phyloP scores from a whole-genome alignment of 371 early-diverging fungal species.

The Syncephalastrum monosporum region DNA sequence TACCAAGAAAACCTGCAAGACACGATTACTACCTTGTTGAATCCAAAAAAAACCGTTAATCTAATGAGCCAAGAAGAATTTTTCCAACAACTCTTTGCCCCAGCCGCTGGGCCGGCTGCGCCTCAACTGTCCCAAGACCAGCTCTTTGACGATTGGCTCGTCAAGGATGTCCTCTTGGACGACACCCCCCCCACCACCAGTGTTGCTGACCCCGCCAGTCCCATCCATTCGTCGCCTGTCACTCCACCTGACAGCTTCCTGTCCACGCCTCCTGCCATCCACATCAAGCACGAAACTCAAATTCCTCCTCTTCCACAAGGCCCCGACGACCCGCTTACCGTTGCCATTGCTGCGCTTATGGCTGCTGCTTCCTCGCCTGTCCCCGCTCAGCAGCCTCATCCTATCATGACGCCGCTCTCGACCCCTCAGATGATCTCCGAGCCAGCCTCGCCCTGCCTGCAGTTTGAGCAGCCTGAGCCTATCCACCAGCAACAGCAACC shows the following conservation, averaged over 20 bases:
- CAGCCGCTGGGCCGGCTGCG: slow-evolving; percentile 6
- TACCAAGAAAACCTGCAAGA: slow-evolving; percentile 20
- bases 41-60: neutral
- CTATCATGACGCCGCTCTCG: neutral
- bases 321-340: neutral
- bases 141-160: slow-evolving; percentile 17
- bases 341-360: neutral
- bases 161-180: slow-evolving; percentile 19
- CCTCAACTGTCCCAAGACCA: slow-evolving; percentile 11
- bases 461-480: too few species aligned
- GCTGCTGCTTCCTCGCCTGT: neutral
- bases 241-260: too few species aligned
- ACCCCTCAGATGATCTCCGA: neutral
- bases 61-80: slow-evolving; percentile 13
- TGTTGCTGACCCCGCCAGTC: slow-evolving; percentile 10
- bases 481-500: too few species aligned
- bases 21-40: slow-evolving; percentile 21
- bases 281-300: too few species aligned
- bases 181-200: slow-evolving; percentile 10
- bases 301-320: too few species aligned
- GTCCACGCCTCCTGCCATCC: too few species aligned
- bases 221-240: neutral
- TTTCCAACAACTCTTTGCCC: slow-evolving; percentile 20
- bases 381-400: neutral
- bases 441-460: too few species aligned